These are phyloP conservation scores for Cercospora beticola DNA, from an alignment of 2,329 filamentous ascomycete species.

Conservation along the genomic window DNA sequence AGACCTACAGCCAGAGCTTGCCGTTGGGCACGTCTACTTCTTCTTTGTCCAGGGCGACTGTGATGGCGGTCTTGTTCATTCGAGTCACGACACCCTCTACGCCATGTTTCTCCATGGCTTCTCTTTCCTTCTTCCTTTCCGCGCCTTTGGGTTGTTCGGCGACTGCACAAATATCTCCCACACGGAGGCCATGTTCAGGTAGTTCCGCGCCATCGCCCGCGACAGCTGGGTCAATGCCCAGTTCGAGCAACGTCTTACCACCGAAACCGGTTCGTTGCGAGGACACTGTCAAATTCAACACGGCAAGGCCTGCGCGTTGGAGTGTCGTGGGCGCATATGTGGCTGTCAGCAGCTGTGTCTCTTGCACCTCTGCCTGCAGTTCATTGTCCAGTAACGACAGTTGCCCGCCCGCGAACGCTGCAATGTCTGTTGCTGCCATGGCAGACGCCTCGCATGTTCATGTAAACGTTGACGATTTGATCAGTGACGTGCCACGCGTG, in stretches of 20 bases:
- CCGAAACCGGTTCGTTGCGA: constrained; percentile 85
- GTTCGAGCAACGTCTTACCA: constrained; percentile 84
- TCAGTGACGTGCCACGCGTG: not conserved
- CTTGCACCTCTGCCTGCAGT: constrained; percentile 68
- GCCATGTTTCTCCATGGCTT: constrained; percentile 67
- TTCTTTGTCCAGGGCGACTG: constrained; percentile 69
- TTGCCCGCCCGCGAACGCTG: constrained; percentile 69
- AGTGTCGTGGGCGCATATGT: constrained; percentile 67
- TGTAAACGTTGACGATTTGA: not conserved
- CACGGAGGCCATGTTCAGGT: constrained; percentile 71
- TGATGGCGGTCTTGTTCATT: constrained; percentile 58
- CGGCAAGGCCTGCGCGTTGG: constrained; percentile 73
- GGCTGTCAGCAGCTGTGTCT: constrained; percentile 66
- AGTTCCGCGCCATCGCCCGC: constrained; percentile 50
- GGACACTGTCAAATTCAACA: constrained; percentile 71
- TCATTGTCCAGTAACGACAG: constrained; percentile 69
- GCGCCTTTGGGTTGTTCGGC: constrained; percentile 70
- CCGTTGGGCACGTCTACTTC: constrained; percentile 53
- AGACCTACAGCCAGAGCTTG: constrained; percentile 63
- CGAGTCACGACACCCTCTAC: constrained; percentile 69
- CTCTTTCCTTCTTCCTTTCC: constrained; percentile 70
- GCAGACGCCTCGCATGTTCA: not conserved
- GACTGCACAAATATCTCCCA: constrained; percentile 75
- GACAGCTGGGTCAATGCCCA: constrained; percentile 70
- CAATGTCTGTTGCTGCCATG: constrained; percentile 51